A percentile compares a stretch with the other conserved stretches of the same genome.
These are phyloP conservation scores for Myxozyma neglecta DNA, from an alignment of 805 yeast genomes.

Conservation along the genomic window DNA sequence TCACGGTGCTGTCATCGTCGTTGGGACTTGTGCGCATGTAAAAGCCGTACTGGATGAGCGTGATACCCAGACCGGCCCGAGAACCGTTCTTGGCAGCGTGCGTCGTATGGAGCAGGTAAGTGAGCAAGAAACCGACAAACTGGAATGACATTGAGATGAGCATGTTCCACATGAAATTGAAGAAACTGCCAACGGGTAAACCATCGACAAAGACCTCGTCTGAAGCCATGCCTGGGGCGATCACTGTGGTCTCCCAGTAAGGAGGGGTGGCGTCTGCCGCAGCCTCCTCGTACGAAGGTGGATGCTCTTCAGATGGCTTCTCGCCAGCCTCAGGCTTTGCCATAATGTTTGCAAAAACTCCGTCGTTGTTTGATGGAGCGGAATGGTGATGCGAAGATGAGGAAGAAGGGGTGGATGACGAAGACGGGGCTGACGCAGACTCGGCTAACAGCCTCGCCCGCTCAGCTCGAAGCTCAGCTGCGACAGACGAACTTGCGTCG, in stretches of 20 bases:
- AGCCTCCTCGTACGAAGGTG: slow-evolving; percentile 79
- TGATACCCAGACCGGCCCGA: slow-evolving; percentile 84
- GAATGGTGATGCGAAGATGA: not conserved
- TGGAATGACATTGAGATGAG: slow-evolving; percentile 90
- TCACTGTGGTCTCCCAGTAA: slow-evolving; percentile 88
- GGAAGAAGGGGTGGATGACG: slow-evolving; percentile 16
- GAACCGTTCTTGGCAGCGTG: slow-evolving; percentile 98
- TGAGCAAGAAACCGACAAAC: slow-evolving; percentile 85
- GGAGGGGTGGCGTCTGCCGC: slow-evolving; percentile 93
- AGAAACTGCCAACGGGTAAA: slow-evolving; percentile 88
- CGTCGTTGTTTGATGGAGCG: slow-evolving; percentile 53
- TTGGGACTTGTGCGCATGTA: slow-evolving; percentile 41
- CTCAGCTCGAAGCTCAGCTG: slow-evolving; percentile 3
- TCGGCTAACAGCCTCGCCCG: slow-evolving; percentile 5
- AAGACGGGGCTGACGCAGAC: slow-evolving; percentile 4
- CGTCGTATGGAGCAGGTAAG: slow-evolving; percentile 89
- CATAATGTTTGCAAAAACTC: slow-evolving; percentile 86
- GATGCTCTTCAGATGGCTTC: slow-evolving; percentile 33
- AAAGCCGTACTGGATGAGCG: slow-evolving; percentile 71
- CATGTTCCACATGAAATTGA: slow-evolving; percentile 86
- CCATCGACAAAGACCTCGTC: slow-evolving; percentile 96
- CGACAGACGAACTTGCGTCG: not conserved
- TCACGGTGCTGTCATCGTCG: slow-evolving; percentile 7
- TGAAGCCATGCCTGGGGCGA: slow-evolving; percentile 67
- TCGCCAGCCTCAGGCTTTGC: slow-evolving; percentile 74